Conservation (phyloP, 2,329 filamentous ascomycete genomes). For the Penicillium olsonii region DNA sequence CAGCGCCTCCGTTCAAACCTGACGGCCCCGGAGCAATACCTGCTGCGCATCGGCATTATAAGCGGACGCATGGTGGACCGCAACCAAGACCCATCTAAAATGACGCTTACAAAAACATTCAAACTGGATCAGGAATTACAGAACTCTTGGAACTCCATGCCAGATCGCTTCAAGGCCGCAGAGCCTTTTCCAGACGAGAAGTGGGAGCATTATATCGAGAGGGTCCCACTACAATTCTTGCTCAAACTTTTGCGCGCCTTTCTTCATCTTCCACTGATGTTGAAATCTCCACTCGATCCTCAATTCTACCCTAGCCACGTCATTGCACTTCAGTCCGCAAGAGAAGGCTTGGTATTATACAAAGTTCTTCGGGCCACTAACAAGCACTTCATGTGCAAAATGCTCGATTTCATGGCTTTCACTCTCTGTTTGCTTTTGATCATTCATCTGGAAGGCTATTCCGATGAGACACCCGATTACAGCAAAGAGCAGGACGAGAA, state of each 20-base stretch:
- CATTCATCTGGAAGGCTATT: slow-evolving; percentile 45
- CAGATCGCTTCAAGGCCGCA: slow-evolving; percentile 32
- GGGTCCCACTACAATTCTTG: slow-evolving; percentile 42
- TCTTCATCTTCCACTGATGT: slow-evolving; percentile 52
- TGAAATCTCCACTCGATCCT: slow-evolving; percentile 39
- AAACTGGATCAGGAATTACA: slow-evolving; percentile 46
- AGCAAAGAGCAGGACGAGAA: slow-evolving; percentile 34
- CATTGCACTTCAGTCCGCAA: slow-evolving; percentile 44
- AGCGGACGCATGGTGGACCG: slow-evolving; percentile 44
- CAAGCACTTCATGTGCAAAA: slow-evolving; percentile 45
- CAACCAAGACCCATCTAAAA: slow-evolving; percentile 39
- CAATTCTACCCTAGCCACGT: slow-evolving; percentile 43
- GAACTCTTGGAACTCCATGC: slow-evolving; percentile 31
- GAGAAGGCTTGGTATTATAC: slow-evolving; percentile 44
- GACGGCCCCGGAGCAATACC: slow-evolving; percentile 29
- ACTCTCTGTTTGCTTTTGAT: slow-evolving; percentile 48
- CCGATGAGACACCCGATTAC: slow-evolving; percentile 20
- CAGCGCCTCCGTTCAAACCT: slow-evolving; percentile 20
- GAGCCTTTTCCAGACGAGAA: slow-evolving; percentile 22
- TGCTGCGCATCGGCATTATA: slow-evolving; percentile 35
- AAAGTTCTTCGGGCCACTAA: slow-evolving; percentile 34
- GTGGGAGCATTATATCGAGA: slow-evolving; percentile 32
- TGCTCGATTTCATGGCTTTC: slow-evolving; percentile 53
- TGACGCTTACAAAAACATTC: slow-evolving; percentile 42
- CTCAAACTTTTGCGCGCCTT: slow-evolving; percentile 43